Conservation (phyloP, 768 basidiomycete genomes). For the Lentinus tigrinus region DNA sequence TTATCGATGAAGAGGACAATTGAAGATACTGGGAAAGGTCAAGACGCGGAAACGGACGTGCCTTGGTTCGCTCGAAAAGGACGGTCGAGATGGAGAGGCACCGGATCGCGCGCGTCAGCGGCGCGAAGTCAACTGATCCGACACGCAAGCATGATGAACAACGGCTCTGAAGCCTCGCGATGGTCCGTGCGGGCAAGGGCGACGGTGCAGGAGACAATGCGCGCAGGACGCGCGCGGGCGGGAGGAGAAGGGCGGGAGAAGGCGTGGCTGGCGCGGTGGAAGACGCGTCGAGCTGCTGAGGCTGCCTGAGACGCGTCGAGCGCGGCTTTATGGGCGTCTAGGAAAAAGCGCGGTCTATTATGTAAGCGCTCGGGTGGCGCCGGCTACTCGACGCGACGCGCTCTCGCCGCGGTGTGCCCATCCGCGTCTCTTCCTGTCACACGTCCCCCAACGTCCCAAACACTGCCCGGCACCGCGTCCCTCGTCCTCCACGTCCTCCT, state of each 20-base stretch:
- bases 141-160: slow-evolving; percentile 5
- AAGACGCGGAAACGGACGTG: not conserved
- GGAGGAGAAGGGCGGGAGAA: not conserved
- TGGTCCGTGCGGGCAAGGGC: slow-evolving; percentile 2
- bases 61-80: slow-evolving; percentile 11
- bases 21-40: not conserved
- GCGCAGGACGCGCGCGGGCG: not conserved
- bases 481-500: not conserved
- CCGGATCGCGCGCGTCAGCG: slow-evolving; percentile 18
- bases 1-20: not conserved
- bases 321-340: slow-evolving; percentile 14
- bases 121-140: slow-evolving; percentile 9
- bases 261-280: not conserved
- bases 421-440: slow-evolving; percentile 26
- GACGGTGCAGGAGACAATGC: not conserved
- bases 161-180: not conserved
- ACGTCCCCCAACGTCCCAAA: slow-evolving; percentile 23
- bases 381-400: slow-evolving; percentile 26
- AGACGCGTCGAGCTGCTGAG: not conserved
- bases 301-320: not conserved
- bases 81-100: slow-evolving; percentile 15
- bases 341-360: slow-evolving; percentile 15
- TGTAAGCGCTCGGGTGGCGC: slow-evolving; percentile 18
- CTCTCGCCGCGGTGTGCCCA: slow-evolving; percentile 25
- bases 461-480: slow-evolving; percentile 14